Conservation (phyloP, 306 rosid genomes). For the Citrullus amarus region DNA sequence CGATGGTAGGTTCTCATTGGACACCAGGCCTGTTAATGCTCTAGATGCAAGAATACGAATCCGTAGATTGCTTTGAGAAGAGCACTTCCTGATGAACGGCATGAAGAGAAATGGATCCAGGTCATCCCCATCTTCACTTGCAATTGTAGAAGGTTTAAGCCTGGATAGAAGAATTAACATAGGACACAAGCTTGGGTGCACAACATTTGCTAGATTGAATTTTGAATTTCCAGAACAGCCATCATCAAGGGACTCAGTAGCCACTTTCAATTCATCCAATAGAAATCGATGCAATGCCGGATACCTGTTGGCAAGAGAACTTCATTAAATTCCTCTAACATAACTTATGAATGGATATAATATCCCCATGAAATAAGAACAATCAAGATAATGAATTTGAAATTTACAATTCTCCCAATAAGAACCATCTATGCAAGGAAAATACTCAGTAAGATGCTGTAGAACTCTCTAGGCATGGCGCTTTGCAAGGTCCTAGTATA, state of each 20-base stretch:
- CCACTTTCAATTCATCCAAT: constrained; percentile 67
- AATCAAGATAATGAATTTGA: neutral
- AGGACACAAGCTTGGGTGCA: constrained; percentile 98
- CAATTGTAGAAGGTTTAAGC: constrained; percentile 85
- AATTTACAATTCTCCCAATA: neutral
- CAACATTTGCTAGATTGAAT: constrained; percentile 49
- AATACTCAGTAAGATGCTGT: neutral
- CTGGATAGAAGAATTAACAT: constrained; percentile 73
- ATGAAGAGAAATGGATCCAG: constrained; percentile 79
- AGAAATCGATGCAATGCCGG: constrained; percentile 79
- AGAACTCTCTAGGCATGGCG: neutral
- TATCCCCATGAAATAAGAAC: neutral
- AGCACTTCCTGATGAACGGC: constrained; percentile 80
- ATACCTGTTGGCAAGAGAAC: constrained; percentile 44
- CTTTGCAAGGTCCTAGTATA: neutral
- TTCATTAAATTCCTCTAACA: neutral
- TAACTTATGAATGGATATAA: neutral
- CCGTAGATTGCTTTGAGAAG: constrained; percentile 76
- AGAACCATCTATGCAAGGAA: neutral
- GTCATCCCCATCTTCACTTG: constrained; percentile 76
- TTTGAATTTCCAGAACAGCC: constrained; percentile 37
- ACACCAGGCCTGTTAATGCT: constrained; percentile 72
- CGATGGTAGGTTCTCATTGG: constrained; percentile 64
- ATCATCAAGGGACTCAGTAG: constrained; percentile 52
- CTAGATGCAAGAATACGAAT: constrained; percentile 92